A percentile compares a stretch with the other conserved stretches of the same genome.
phyloP scores from a whole-genome alignment of 495 filamentous ascomycete genomes.

The Elaphomyces granulatus region DNA sequence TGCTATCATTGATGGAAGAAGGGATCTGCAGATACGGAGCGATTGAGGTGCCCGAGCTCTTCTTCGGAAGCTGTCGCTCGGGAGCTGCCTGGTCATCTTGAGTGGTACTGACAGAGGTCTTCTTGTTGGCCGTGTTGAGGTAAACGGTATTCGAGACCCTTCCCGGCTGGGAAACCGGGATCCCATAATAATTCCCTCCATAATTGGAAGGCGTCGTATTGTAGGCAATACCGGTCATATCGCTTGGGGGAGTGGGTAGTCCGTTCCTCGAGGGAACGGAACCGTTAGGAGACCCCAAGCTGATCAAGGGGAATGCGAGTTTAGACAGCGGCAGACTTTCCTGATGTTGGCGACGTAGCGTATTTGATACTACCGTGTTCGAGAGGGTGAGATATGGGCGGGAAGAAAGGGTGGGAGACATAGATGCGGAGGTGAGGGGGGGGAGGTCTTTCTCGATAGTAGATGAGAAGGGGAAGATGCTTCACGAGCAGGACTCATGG shows the following conservation, averaged over 20 bases:
- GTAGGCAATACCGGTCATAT: conserved; percentile 35
- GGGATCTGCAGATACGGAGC: conserved; percentile 56
- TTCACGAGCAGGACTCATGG: background rate
- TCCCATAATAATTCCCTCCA: conserved; percentile 19
- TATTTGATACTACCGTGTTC: background rate
- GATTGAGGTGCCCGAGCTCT: conserved; percentile 30
- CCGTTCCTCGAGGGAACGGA: conserved; percentile 33
- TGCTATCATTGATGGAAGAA: conserved; percentile 53
- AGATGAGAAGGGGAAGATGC: background rate
- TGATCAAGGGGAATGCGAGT: conserved; percentile 3
- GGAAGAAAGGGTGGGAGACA: background rate
- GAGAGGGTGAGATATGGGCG: background rate
- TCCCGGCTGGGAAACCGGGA: conserved; percentile 4
- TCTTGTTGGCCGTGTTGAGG: background rate
- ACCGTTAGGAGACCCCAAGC: conserved; percentile 9
- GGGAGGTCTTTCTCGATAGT: background rate
- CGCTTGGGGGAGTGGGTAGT: conserved; percentile 35
- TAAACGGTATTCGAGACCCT: background rate
- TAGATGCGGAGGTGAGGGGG: background rate
- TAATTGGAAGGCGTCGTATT: conserved; percentile 24
- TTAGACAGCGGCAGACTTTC: conserved; percentile 1
- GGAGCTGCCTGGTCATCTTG: background rate
- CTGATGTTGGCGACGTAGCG: background rate
- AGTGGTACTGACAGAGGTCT: background rate
- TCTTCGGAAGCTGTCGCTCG: conserved; percentile 19